Percentiles rank a stretch among this genome's conserved stretches.
These are phyloP conservation scores for Colletotrichum zoysiae DNA, from an alignment of 2,329 filamentous ascomycete species.

Conservation along the genomic window DNA sequence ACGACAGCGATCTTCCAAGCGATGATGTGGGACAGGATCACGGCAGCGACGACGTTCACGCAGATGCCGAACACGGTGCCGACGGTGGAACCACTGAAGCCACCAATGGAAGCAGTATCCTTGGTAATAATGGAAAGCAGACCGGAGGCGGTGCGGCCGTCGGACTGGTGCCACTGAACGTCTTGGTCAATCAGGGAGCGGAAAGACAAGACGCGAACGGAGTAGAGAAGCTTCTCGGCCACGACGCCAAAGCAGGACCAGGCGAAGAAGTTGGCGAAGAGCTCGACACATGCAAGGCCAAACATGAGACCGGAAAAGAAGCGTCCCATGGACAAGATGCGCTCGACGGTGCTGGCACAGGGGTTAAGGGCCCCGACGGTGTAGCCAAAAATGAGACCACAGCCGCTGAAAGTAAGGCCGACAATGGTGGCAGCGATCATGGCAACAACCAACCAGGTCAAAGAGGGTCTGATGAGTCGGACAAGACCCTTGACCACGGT, in stretches of 20 bases:
- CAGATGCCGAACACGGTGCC: conserved; percentile 66
- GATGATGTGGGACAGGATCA: conserved; percentile 66
- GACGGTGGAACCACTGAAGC: conserved; percentile 68
- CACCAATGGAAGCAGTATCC: conserved; percentile 65
- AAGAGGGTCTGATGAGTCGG: conserved; percentile 51
- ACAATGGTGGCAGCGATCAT: conserved; percentile 65
- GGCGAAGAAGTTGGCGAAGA: conserved; percentile 69
- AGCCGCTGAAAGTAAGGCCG: conserved; percentile 68
- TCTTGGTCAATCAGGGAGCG: conserved; percentile 69
- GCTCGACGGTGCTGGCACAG: conserved; percentile 60
- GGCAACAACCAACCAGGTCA: conserved; percentile 57
- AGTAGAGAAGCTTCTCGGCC: conserved; percentile 68
- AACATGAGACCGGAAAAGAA: conserved; percentile 72
- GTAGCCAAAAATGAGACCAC: conserved; percentile 71
- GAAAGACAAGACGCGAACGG: conserved; percentile 67
- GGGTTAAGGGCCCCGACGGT: conserved; percentile 68
- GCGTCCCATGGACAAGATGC: conserved; percentile 62
- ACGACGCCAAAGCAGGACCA: conserved; percentile 69
- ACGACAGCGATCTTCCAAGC: conserved; percentile 72
- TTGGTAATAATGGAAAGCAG: conserved; percentile 68
- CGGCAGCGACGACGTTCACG: conserved; percentile 66
- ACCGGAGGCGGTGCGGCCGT: conserved; percentile 60
- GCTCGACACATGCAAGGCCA: conserved; percentile 69
- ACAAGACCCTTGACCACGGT: conserved; percentile 41
- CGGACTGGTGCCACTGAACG: conserved; percentile 69